Conservation (phyloP, 805 yeast genomes). For the Candida schatavii region DNA sequence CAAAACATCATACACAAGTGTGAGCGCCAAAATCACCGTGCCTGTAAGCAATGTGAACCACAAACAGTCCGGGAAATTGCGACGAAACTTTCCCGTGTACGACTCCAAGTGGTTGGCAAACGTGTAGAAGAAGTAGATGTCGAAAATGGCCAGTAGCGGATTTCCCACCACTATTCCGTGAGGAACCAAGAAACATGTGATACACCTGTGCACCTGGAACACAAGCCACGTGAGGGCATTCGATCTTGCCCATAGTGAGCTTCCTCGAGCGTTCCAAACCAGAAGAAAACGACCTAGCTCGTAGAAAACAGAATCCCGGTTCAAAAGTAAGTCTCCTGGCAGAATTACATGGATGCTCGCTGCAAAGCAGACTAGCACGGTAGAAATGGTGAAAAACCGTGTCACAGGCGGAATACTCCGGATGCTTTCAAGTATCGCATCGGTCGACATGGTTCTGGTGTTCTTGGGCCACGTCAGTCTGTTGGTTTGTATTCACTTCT, state of each 20-base stretch:
- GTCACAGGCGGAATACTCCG: conserved; percentile 59
- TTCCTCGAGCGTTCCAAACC: not conserved
- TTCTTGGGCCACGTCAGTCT: too few relatives aligned
- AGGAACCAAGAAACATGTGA: conserved; percentile 50
- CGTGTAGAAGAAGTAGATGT: conserved; percentile 54
- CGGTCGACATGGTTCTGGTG: too few relatives aligned
- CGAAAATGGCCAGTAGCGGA: conserved; percentile 35
- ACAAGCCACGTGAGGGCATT: conserved; percentile 9
- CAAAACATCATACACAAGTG: conserved; percentile 20
- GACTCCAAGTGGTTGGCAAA: conserved; percentile 57
- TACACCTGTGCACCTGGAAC: conserved; percentile 45
- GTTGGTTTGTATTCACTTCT: not conserved
- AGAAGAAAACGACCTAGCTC: not conserved
- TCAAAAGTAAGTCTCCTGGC: conserved; percentile 8
- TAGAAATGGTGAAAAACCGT: conserved; percentile 48
- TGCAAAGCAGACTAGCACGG: conserved; percentile 43
- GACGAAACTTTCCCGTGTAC: conserved; percentile 40
- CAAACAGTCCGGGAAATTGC: conserved; percentile 52
- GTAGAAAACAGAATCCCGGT: not conserved
- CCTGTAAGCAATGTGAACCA: conserved; percentile 52
- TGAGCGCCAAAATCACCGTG: conserved; percentile 40
- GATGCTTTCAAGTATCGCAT: too few relatives aligned
- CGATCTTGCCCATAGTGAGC: conserved; percentile 3
- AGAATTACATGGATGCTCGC: conserved; percentile 11
- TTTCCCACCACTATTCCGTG: conserved; percentile 25